phyloP scores from a whole-genome alignment of 2,329 filamentous ascomycete genomes.

The Fusarium veterinarium region DNA sequence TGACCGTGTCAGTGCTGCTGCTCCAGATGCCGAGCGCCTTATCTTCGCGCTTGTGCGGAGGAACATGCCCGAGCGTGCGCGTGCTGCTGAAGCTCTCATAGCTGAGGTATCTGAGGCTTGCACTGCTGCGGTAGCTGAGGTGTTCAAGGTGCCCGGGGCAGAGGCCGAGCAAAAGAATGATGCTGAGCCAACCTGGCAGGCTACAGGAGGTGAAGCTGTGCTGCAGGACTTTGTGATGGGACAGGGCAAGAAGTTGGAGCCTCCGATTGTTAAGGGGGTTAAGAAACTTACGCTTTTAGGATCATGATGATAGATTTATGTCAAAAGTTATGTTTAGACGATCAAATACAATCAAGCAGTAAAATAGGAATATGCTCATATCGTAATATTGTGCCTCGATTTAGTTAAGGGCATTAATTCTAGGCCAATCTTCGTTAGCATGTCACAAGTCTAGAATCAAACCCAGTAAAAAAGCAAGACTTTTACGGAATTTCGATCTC shows the following conservation, averaged over 20 bases:
- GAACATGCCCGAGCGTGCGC: conserved; percentile 87
- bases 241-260: conserved; percentile 57
- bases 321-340: conserved; percentile 16
- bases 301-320: conserved; percentile 42
- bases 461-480: background rate
- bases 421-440: background rate
- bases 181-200: conserved; percentile 46
- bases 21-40: conserved; percentile 78
- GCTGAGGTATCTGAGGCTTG: conserved; percentile 80
- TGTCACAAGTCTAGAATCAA: background rate
- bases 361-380: background rate
- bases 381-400: background rate
- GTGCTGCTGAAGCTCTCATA: conserved; percentile 79
- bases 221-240: conserved; percentile 62
- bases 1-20: conserved; percentile 80
- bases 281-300: conserved; percentile 64
- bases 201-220: conserved; percentile 64
- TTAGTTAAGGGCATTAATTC: background rate
- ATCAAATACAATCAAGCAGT: conserved; percentile 16
- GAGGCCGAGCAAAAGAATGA: conserved; percentile 35
- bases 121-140: conserved; percentile 72
- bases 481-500: background rate
- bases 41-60: conserved; percentile 82
- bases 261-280: conserved; percentile 62
- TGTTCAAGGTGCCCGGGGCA: conserved; percentile 61